Base-by-base conservation (phyloP, 2,329 filamentous ascomycete genomes). In the Tothia fuscella region DNA sequence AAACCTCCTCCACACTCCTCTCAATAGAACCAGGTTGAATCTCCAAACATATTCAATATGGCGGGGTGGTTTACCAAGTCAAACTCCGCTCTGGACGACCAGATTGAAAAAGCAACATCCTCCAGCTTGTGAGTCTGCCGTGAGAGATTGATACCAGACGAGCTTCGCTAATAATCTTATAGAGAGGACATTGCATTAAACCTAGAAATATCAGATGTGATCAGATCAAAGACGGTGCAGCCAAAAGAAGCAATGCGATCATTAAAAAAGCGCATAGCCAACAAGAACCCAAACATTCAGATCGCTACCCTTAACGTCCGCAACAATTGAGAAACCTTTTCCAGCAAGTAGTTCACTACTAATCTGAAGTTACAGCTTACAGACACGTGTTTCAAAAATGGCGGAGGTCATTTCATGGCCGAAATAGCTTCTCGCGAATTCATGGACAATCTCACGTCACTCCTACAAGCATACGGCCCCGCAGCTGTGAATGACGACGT, bases 371-470 rank as follows among this genome's bases (percentile, higher is more conserved):
- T 17, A 5, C 51, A 80, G 86, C 80, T 98, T 54, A 94, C 88
- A 50, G 91, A 98, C 66, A 96, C 91, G 1, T 98, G 91, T 59
- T 87, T 96, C 47, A 98, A 98, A 68, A 98, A 98, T 68, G 91
- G 91, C 46, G 91, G 91, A 51, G 76, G 82, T 29, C 91, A 98
- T 63, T 98, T 98, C 62, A 78, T 98, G 38, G 74, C 80, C 50
- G 91, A 98, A 66, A 91, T 98, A 52, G 89, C 91, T 30, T 95
- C 89, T 14, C 78, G 88, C 49, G 91, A 98, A 66, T 98, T 96
- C 56, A 93, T 98, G 82, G 91, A 98, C 64, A 95, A 95, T 58
- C 66, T 98, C 40, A 81, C 85, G 14, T 95, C 89, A 25, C 71
- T 98, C 13, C 72, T 98, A 24, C 88, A 89, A 57, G 82, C 83